Evolutionary conservation across 805 yeast species (phyloP), one percentile per base, ranked within the genome.

Genomic region (Kazachstania psychrophila): DNA sequence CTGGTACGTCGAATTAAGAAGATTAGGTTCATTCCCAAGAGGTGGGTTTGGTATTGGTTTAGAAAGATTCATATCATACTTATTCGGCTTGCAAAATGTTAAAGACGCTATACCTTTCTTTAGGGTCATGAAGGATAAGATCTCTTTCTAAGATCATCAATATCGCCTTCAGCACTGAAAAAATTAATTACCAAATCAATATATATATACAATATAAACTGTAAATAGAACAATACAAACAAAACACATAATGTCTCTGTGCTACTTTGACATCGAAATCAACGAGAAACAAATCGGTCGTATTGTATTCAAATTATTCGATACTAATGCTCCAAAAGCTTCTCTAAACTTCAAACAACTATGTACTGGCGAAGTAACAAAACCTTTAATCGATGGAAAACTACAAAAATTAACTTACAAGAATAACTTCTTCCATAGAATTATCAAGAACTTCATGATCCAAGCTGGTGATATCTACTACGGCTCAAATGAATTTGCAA

Each of bases 11-110:
- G 72, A 78, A 1, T 65, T 82, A 7, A 68, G 98, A 41, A 65
- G 65, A 42, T 77, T 81, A 47, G 97, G 96, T 0, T 65, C 82
- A 2, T 79, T 79, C 16, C 95, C 96, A 0, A 97, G 89, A 55
- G 98, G 98, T 33, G 99, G 99, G 0, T 92, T 81, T 60, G 99
- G 99, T 0, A 65, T 92, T 67, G 99, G 99, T 0, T 75, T 88
- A 47, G 98, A 92, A 57, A 66, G 99, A 41, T 61, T 92, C 22
- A 57, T 92, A 12, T 75, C 81, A 37, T 88, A 79, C 46, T 61
- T 87, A 38, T 69, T 77, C 6, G 86, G 78, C 3, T 66, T 79
- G 14, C 88, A 79, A 22, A 92, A 88, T 53, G 75, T 92, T 29
- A 71, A 83, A 47, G 99, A 92, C 49, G 82, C 83, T 7, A 77